These are phyloP conservation scores for Termitomyces sp. DNA, from an alignment of 768 basidiomycete species.

Conservation along the genomic window DNA sequence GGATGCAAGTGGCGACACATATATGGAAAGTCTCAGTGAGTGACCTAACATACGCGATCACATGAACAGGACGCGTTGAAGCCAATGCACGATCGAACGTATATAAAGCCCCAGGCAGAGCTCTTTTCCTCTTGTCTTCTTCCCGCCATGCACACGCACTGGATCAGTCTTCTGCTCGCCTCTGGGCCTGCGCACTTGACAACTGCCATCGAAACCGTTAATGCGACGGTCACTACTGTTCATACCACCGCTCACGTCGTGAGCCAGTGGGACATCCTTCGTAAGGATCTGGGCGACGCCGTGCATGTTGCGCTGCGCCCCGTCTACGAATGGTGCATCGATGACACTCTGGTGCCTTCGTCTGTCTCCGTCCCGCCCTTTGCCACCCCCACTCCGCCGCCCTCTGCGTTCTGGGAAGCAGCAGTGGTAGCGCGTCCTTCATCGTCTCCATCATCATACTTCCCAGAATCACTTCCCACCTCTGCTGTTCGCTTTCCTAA, in stretches of 20 bases:
- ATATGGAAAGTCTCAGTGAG: background rate
- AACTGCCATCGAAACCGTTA: background rate
- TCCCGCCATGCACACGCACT: background rate
- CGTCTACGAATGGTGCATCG: background rate
- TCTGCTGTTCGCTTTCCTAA: background rate
- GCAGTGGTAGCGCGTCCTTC: background rate
- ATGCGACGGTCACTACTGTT: background rate
- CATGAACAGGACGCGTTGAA: background rate
- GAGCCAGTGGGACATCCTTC: background rate
- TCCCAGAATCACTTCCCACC: background rate
- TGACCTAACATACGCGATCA: background rate
- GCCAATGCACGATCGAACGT: background rate
- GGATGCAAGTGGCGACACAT: too few species aligned
- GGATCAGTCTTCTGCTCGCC: background rate
- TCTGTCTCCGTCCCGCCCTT: background rate
- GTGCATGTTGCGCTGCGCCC: background rate
- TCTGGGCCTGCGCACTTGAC: background rate
- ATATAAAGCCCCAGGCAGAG: background rate
- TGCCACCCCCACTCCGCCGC: background rate
- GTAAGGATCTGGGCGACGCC: background rate
- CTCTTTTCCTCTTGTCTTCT: background rate
- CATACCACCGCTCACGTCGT: background rate
- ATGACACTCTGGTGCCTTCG: background rate
- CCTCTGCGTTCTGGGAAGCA: background rate
- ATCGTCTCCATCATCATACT: background rate